Evolutionary conservation across 2,329 filamentous ascomycete species (phyloP).

Genomic region (Septoria linicola): DNA sequence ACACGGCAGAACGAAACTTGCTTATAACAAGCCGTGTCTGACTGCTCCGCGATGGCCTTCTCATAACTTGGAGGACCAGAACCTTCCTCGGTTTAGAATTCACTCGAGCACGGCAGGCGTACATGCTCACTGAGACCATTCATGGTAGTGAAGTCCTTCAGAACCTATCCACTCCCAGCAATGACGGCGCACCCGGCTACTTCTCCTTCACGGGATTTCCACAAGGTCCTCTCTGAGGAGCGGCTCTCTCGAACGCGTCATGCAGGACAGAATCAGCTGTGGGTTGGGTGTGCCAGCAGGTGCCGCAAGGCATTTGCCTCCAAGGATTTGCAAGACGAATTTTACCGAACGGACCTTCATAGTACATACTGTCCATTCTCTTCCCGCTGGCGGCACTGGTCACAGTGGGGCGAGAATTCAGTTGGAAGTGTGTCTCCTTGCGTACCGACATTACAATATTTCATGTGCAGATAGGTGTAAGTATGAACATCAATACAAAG

Average conservation of each 20-base stretch:
- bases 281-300: constrained; percentile 29
- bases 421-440: constrained; percentile 37
- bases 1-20: too few species aligned
- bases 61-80: too few species aligned
- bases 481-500: too few species aligned
- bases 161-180: constrained; percentile 21
- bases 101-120: too few species aligned
- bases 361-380: constrained; percentile 33
- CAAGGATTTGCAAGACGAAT: constrained; percentile 30
- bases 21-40: too few species aligned
- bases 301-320: constrained; percentile 13
- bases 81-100: too few species aligned
- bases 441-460: constrained; percentile 29
- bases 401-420: constrained; percentile 13
- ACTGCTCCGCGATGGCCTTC: too few species aligned
- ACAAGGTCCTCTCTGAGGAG: constrained; percentile 36
- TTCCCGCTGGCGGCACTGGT: constrained; percentile 15
- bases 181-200: constrained; percentile 32
- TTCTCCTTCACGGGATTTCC: constrained; percentile 26
- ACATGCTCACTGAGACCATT: too few species aligned
- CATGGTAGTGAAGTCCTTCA: too few species aligned
- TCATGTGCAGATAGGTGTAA: neutral
- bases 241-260: constrained; percentile 33
- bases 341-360: constrained; percentile 36
- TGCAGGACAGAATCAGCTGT: constrained; percentile 33